Base-by-base conservation (phyloP, 345 rosid species). In the Isatis tinctoria region DNA sequence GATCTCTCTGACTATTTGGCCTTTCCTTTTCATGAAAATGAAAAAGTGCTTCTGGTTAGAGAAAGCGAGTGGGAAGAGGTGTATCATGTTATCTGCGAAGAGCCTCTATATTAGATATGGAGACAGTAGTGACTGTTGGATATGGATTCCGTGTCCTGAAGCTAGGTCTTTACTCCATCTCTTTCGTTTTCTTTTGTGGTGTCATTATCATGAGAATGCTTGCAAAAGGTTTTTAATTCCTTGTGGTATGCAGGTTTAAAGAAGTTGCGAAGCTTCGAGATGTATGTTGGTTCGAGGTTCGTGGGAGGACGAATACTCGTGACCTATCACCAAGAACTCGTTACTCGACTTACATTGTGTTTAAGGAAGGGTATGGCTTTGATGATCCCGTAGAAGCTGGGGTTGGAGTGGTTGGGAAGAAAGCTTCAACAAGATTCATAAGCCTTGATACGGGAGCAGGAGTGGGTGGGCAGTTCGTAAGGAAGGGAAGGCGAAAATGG, bases 1-100 rank as follows among this genome's bases (percentile, higher is more conserved):
- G 12, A 35, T 14, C 4, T 16, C 6, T 43, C 7, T 69, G 20
- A 69, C 30, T 35, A 57, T 32, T 30, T 30, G 37, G 52, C 37
- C 1, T 28, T 63, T 26, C 13, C 2, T 52, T 3, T 24, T 51
- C 9, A 51, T 51, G 24, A 28, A 60, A 27, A 62, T n/a, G 7
- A 1, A 28, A 36, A 52, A 76, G 70, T 32, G 70, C 37, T 16
- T 64, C 1, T 64, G 70, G 70, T 32, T 63, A 54, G 59, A 65
- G 72, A 65, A 73, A 44, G 44, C 37, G 13, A 73, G 30, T 44
- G 59, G 59, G 51, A 74, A 65, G 43, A 74, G 11, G 30, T 74
- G 78, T 65, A 65, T 74, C 3, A 74, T 74, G 66, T 47, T 74
- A 47, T 57, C 72, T 3, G 72, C 78, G 2, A 40, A 36, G 67